These are phyloP conservation scores for Aethionema arabicum DNA, from an alignment of 345 rosid genomes.

Conservation along the genomic window DNA sequence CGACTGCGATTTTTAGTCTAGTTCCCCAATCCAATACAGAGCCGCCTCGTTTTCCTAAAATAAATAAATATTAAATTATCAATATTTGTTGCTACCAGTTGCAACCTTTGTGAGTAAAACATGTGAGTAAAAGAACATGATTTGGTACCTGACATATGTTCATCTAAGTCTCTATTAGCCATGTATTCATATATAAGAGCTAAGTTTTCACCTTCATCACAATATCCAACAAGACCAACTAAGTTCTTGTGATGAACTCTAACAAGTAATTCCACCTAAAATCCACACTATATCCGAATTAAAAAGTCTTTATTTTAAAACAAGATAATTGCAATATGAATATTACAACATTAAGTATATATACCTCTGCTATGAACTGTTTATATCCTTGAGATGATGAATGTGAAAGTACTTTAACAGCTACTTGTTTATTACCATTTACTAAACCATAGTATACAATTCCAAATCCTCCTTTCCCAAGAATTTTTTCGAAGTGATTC, in stretches of 20 bases:
- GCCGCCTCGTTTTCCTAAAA: background rate
- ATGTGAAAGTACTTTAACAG: conserved; percentile 38
- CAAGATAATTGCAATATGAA: background rate
- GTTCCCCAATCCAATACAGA: conserved; percentile 35
- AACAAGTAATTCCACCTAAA: conserved; percentile 46
- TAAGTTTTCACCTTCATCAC: conserved; percentile 40
- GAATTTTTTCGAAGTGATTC: conserved; percentile 38
- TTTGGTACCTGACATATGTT: conserved; percentile 39
- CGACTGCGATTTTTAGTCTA: conserved; percentile 41
- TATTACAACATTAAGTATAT: background rate
- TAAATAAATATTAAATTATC: too few species aligned
- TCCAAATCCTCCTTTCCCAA: conserved; percentile 62
- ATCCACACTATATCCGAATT: background rate
- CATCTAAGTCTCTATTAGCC: conserved; percentile 44
- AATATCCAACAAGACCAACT: conserved; percentile 49
- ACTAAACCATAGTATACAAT: conserved; percentile 46
- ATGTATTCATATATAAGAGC: conserved; percentile 56
- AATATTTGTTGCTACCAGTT: too few species aligned
- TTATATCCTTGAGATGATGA: conserved; percentile 36
- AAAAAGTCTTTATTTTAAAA: background rate
- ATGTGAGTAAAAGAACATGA: background rate
- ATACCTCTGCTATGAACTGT: conserved; percentile 32
- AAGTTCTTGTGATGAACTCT: conserved; percentile 52
- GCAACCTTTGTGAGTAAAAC: too few species aligned
- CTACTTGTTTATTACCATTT: conserved; percentile 24